A percentile compares a stretch with the other conserved stretches of the same genome.
Evolutionary conservation across 1,139 yeast genomes (phyloP).

Genomic region (Pneumocystis oryctolagi): DNA sequence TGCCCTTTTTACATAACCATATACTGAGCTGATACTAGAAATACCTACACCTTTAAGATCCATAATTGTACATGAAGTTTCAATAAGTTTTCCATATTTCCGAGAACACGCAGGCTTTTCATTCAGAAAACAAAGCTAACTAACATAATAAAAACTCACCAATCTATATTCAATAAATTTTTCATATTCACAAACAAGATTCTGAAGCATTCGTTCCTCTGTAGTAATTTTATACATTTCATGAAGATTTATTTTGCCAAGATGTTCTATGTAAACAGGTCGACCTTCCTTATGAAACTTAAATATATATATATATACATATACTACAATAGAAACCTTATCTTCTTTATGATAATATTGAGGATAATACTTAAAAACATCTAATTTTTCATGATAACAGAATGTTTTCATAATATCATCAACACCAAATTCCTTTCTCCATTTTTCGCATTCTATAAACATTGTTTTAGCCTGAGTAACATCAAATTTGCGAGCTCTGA

Average conservation of each 20-base stretch:
- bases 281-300: constrained; percentile 64
- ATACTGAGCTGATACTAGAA: constrained; percentile 67
- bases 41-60: constrained; percentile 90
- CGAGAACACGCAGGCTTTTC: constrained; percentile 76
- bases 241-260: constrained; percentile 74
- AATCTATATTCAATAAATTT: constrained; percentile 67
- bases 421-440: constrained; percentile 80
- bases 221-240: constrained; percentile 90
- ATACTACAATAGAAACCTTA: constrained; percentile 23
- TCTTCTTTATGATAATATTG: constrained; percentile 96
- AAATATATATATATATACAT: not conserved
- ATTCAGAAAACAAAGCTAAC: not conserved
- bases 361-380: constrained; percentile 60
- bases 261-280: constrained; percentile 85
- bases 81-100: constrained; percentile 58
- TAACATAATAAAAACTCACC: constrained; percentile 6
- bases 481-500: constrained; percentile 92
- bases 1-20: constrained; percentile 81
- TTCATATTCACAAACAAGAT: constrained; percentile 96
- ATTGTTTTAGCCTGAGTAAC: constrained; percentile 61
- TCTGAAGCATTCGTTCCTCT: constrained; percentile 90
- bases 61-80: constrained; percentile 90
- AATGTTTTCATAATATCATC: constrained; percentile 77
- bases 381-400: constrained; percentile 76
- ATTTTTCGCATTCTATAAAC: constrained; percentile 76